phyloP scores from a whole-genome alignment of 495 filamentous ascomycete species.

The Tuber brumale region DNA sequence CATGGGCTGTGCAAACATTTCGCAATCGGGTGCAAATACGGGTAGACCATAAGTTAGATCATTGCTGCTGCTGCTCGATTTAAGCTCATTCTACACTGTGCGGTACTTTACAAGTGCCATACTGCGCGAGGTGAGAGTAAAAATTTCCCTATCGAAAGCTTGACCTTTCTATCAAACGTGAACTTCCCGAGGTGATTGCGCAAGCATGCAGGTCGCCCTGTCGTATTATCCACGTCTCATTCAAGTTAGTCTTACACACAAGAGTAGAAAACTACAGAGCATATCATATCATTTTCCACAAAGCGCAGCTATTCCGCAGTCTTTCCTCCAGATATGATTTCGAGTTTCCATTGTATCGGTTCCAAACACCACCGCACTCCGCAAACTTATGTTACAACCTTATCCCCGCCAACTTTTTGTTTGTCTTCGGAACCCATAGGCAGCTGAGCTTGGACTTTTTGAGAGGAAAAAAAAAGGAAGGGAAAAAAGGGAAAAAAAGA shows the following conservation, averaged over 20 bases:
- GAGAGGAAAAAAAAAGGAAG: background rate
- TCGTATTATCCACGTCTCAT: background rate
- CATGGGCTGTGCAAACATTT: background rate
- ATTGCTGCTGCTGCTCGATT: background rate
- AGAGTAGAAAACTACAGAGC: background rate
- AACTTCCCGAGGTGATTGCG: background rate
- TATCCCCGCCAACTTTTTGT: background rate
- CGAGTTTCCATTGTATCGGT: background rate
- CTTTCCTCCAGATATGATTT: background rate
- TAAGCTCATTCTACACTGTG: background rate
- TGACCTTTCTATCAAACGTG: background rate
- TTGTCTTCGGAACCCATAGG: background rate
- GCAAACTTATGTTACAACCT: slow-evolving; percentile 2
- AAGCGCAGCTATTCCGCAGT: background rate
- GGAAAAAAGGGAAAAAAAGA: background rate
- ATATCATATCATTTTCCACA: background rate
- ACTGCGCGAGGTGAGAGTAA: background rate
- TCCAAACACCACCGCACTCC: slow-evolving; percentile 3
- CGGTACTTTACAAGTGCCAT: background rate
- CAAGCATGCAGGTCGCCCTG: background rate
- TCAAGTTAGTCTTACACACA: background rate
- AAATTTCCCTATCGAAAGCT: background rate
- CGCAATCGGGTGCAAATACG: background rate
- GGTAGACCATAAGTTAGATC: background rate
- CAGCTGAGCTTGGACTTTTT: background rate